Conservation (phyloP, 2,329 filamentous ascomycete genomes). For the Monosporascus sp. region DNA sequence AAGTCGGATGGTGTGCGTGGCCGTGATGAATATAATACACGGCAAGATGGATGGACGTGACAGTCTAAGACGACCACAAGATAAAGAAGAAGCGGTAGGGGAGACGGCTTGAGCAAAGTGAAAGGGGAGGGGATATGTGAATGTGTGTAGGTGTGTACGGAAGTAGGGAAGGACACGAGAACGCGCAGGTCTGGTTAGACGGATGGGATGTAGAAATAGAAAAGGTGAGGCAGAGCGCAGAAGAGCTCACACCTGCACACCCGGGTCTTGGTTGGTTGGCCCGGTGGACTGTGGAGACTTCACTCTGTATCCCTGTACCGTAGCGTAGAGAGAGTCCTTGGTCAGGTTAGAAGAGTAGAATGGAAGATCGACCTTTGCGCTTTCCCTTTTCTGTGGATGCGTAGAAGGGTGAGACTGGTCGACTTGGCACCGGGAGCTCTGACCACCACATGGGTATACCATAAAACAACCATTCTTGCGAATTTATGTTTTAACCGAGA, state of each 20-base stretch:
- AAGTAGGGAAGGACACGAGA: constrained; percentile 6
- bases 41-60: not conserved
- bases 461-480: no score
- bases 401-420: not conserved
- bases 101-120: constrained; percentile 22
- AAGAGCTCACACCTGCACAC: constrained; percentile 6
- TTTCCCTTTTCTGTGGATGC: not conserved
- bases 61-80: not conserved
- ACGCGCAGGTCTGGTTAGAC: constrained; percentile 8
- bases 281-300: not conserved
- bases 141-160: not conserved
- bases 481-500: no score
- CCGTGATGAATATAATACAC: not conserved
- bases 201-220: constrained; percentile 14
- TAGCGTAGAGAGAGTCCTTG: not conserved
- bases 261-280: not conserved
- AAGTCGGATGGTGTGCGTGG: not conserved
- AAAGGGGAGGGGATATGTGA: constrained; percentile 7
- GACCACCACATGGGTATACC: not conserved
- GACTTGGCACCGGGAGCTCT: no score
- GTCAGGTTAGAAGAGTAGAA: not conserved
- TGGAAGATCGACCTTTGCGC: not conserved
- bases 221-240: constrained; percentile 18
- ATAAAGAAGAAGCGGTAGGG: constrained; percentile 15
- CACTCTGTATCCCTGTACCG: no score